Conservation (phyloP, 768 basidiomycete genomes). For the Pulveroboletus sp. region DNA sequence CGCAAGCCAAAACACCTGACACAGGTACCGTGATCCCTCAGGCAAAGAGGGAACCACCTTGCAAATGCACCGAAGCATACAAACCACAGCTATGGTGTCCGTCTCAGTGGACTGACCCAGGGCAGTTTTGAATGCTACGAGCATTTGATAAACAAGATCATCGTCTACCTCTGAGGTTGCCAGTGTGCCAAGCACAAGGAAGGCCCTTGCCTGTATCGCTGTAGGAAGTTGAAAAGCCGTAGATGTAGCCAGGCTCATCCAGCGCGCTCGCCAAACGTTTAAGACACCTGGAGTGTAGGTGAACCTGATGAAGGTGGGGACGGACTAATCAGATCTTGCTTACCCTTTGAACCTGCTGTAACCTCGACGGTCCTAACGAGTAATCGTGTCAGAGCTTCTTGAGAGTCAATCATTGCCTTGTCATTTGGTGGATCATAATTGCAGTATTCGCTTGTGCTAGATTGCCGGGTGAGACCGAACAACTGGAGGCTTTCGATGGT, state of each 20-base stretch:
- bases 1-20: slow-evolving; percentile 81
- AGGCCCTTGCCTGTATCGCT: slow-evolving; percentile 83
- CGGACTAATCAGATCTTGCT: slow-evolving; percentile 12
- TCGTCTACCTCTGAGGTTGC: slow-evolving; percentile 84
- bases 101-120: slow-evolving; percentile 62
- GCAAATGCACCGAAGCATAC: slow-evolving; percentile 85
- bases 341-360: slow-evolving; percentile 67
- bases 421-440: slow-evolving; percentile 51
- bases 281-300: slow-evolving; percentile 49
- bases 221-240: slow-evolving; percentile 89
- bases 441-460: slow-evolving; percentile 64
- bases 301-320: background rate
- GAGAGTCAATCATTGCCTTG: slow-evolving; percentile 51
- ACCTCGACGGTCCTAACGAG: slow-evolving; percentile 60
- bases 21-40: slow-evolving; percentile 65
- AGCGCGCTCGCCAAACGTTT: slow-evolving; percentile 89
- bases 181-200: slow-evolving; percentile 78
- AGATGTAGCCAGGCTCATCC: slow-evolving; percentile 86
- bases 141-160: slow-evolving; percentile 89
- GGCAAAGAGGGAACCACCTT: slow-evolving; percentile 69
- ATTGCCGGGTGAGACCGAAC: slow-evolving; percentile 68
- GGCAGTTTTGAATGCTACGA: slow-evolving; percentile 78
- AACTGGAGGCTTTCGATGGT: slow-evolving; percentile 53
- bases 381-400: slow-evolving; percentile 62
- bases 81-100: slow-evolving; percentile 68